Percentiles rank a stretch among this genome's conserved stretches.
phyloP scores from a whole-genome alignment of 2,329 filamentous ascomycete species.

The Xylariaceae sp. region DNA sequence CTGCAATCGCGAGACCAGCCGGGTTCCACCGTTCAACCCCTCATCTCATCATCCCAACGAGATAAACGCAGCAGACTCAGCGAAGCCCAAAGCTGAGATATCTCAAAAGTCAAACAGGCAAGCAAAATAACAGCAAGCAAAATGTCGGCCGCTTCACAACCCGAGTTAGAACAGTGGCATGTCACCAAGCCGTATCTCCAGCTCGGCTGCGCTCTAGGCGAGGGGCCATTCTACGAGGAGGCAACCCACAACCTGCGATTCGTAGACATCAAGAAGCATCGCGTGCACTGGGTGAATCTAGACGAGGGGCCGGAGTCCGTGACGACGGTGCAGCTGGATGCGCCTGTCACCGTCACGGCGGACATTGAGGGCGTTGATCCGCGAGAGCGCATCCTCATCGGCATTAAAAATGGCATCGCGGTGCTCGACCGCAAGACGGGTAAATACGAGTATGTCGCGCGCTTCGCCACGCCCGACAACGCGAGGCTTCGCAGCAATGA shows the following conservation, averaged over 20 bases:
- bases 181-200: constrained; percentile 55
- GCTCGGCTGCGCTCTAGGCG: constrained; percentile 62
- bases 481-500: constrained; percentile 70
- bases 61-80: no score
- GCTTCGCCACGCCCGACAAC: constrained; percentile 43
- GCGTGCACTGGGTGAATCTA: constrained; percentile 68
- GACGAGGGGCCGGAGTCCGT: constrained; percentile 58
- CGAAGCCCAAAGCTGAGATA: neutral
- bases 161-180: constrained; percentile 45
- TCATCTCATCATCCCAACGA: neutral
- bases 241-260: constrained; percentile 65
- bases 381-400: constrained; percentile 65
- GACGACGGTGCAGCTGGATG: constrained; percentile 55
- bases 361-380: constrained; percentile 67
- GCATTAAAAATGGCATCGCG: constrained; percentile 78
- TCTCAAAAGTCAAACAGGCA: neutral
- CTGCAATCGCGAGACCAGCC: neutral
- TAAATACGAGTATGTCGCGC: constrained; percentile 50
- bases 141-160: constrained; percentile 31
- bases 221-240: constrained; percentile 71
- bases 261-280: constrained; percentile 76
- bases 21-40: neutral
- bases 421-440: constrained; percentile 62
- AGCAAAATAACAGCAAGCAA: neutral
- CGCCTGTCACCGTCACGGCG: constrained; percentile 63